phyloP scores from a whole-genome alignment of 2,329 filamentous ascomycete genomes.

The Ophiostoma ips region DNA sequence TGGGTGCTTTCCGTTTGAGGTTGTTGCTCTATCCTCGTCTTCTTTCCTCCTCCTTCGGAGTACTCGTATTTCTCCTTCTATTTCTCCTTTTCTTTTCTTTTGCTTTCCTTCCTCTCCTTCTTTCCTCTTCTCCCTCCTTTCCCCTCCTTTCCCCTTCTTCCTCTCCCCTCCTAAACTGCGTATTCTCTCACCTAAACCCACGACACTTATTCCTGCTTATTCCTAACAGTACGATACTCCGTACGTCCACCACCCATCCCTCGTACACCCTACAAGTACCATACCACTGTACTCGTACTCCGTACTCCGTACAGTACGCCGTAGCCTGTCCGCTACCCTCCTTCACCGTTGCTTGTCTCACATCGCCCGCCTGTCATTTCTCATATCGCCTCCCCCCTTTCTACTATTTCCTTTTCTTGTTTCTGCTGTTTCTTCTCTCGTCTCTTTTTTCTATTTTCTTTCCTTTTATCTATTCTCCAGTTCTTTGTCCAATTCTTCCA shows the following conservation, averaged over 20 bases:
- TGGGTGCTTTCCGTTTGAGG: no score
- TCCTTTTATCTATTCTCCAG: background rate
- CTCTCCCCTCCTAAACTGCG: no score
- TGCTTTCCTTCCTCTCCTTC: background rate
- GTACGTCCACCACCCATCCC: no score
- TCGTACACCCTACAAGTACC: no score
- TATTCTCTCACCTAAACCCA: no score
- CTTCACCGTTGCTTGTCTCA: background rate
- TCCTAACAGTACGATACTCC: no score
- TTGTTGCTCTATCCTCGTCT: no score
- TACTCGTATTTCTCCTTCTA: background rate
- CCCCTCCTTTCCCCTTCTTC: no score
- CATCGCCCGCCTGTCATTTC: background rate
- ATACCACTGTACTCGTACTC: no score
- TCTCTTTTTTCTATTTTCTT: background rate
- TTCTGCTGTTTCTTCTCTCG: background rate
- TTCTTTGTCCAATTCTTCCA: no score
- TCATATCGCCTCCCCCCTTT: background rate
- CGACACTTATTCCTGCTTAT: background rate
- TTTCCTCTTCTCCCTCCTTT: background rate
- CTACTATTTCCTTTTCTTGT: background rate
- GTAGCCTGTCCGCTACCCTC: no score
- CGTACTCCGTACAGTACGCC: background rate
- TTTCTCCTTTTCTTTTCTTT: background rate
- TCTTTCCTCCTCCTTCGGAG: background rate